Percentiles rank a stretch among this genome's conserved stretches.
Evolutionary conservation across 2,329 filamentous ascomycete genomes (phyloP).

Genomic region (Colletotrichum karsti): DNA sequence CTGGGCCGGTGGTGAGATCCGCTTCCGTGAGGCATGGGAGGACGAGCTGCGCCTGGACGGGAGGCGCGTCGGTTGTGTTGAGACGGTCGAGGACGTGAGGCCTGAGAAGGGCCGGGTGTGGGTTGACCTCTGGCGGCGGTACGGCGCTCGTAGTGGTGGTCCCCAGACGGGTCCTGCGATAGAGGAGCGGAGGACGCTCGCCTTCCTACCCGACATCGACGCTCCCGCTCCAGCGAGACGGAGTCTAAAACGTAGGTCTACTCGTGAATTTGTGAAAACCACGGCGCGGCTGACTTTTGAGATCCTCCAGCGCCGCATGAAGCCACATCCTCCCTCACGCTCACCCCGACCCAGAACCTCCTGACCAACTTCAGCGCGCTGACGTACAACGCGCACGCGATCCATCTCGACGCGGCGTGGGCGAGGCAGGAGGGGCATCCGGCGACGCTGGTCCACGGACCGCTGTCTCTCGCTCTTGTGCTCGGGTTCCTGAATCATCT

Average conservation of each 20-base stretch:
- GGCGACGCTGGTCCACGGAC: slow-evolving; percentile 85
- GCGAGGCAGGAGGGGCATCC: slow-evolving; percentile 77
- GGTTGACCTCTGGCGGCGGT: slow-evolving; percentile 59
- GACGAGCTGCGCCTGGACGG: slow-evolving; percentile 47
- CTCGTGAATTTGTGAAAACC: neutral
- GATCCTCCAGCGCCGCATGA: slow-evolving; percentile 39
- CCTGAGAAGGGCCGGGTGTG: slow-evolving; percentile 50
- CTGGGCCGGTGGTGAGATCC: slow-evolving; percentile 85
- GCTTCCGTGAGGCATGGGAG: slow-evolving; percentile 52
- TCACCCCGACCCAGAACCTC: slow-evolving; percentile 74
- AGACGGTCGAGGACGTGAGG: slow-evolving; percentile 50
- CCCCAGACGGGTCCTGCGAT: slow-evolving; percentile 41
- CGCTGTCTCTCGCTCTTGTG: slow-evolving; percentile 81
- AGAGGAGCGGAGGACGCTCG: slow-evolving; percentile 58
- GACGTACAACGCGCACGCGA: slow-evolving; percentile 90
- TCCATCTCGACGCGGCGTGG: slow-evolving; percentile 83
- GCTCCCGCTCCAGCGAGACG: slow-evolving; percentile 25
- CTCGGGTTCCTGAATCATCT: slow-evolving; percentile 64
- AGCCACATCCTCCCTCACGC: slow-evolving; percentile 45
- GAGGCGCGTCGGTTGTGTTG: slow-evolving; percentile 50
- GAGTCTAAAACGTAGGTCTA: slow-evolving; percentile 38
- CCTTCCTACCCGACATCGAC: slow-evolving; percentile 54
- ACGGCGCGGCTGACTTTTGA: neutral
- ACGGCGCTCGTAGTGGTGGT: slow-evolving; percentile 39
- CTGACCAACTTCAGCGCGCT: slow-evolving; percentile 93